A percentile compares a stretch with the other conserved stretches of the same genome.
phyloP scores from a whole-genome alignment of 139 green algal species.

The Chlorella sp. region DNA sequence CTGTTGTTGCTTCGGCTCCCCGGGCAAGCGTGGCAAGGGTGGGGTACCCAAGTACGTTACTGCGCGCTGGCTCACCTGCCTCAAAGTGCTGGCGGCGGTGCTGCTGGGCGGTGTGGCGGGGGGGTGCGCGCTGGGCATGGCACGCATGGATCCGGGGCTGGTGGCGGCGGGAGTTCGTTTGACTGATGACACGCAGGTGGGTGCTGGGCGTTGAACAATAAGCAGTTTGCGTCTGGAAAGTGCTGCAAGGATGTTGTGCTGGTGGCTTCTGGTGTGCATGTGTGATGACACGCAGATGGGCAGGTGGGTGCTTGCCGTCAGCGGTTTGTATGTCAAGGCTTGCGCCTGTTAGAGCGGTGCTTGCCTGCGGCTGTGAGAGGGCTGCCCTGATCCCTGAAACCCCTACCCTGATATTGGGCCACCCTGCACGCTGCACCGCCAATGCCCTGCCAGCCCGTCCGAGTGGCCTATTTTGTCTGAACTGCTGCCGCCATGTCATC shows the following conservation, averaged over 20 bases:
- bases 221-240: no score
- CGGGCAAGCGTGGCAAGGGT: neutral
- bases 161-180: neutral
- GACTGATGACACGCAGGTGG: conserved; percentile 1
- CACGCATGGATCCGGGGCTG: neutral
- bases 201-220: neutral
- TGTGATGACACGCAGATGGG: no score
- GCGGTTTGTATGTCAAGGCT: no score
- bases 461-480: neutral
- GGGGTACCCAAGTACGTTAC: neutral
- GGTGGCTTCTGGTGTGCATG: neutral
- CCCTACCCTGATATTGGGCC: no score
- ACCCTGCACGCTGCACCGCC: neutral
- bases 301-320: no score
- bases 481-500: neutral
- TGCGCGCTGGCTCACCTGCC: neutral
- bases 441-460: no score
- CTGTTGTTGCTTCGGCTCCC: neutral
- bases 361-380: no score
- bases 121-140: neutral
- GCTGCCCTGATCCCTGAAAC: no score
- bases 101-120: neutral
- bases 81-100: conserved; percentile 7
- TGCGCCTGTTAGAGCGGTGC: no score
- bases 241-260: neutral